Conservation (phyloP, 2,329 filamentous ascomycete genomes). For the Pyrenochaeta sp. region DNA sequence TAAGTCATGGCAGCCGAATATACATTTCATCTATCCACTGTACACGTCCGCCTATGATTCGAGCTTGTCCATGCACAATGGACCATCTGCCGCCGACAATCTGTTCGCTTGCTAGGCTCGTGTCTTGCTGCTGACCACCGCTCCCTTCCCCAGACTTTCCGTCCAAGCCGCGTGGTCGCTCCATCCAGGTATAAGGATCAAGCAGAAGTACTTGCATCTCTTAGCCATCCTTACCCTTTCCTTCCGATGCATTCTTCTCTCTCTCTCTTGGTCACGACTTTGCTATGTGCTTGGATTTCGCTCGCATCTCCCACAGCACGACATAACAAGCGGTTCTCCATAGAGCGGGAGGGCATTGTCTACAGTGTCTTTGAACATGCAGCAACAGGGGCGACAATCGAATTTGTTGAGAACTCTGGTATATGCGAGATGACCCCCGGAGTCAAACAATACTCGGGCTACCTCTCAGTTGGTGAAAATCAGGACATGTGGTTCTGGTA, state of each 20-base stretch:
- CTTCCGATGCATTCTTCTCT: neutral
- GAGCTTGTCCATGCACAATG: neutral
- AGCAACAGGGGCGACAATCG: constrained; percentile 33
- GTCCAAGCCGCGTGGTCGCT: neutral
- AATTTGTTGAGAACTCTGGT: constrained; percentile 47
- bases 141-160: neutral
- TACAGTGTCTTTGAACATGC: constrained; percentile 42
- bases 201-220: neutral
- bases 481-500: constrained; percentile 46
- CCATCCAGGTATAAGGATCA: neutral
- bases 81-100: neutral
- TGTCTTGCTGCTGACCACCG: neutral
- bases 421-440: constrained; percentile 62
- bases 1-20: neutral
- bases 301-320: neutral
- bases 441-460: constrained; percentile 62
- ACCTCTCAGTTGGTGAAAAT: constrained; percentile 59
- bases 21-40: neutral
- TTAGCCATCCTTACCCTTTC: neutral
- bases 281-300: neutral
- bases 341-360: constrained; percentile 27
- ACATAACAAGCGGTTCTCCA: constrained; percentile 30
- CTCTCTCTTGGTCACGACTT: neutral
- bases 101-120: neutral
- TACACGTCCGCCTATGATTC: neutral